Base-by-base conservation (phyloP, 2,329 filamentous ascomycete genomes). In the Colletotrichum tamarilloi region DNA sequence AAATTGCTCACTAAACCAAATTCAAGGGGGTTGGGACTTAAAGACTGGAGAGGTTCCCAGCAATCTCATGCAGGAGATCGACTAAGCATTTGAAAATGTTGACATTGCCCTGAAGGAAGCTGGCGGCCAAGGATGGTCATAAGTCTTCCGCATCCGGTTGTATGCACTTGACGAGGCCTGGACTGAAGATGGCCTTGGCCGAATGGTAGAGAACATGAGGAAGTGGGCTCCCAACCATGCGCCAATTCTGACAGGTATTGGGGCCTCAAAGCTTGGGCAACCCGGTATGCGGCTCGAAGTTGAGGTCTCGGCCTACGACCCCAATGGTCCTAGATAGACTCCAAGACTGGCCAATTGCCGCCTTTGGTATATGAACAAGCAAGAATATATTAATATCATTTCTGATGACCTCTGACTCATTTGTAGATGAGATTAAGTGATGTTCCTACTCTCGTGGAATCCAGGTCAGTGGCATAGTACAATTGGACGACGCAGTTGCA, bases 51-150 rank as follows among this genome's bases (percentile, higher is more conserved):
- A 75, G 6, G 26, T 85, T 53, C 30, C 76, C n/a, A 75, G 42
- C 5, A 80, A 82, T 19, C 79, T 83, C 62, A 79, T 79, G 57
- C 77, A 76, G 0, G 79, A 85, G 59, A 83, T 85, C 60, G 81
- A 83, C 60, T 80, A 82, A 72, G 84, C 86, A 0, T 89, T 89
- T 75, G 77, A 76, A 1, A 89, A 88, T 62, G 84, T 89, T 5
- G 85, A 89, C 1, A 74, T 82, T 2, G 77, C 76, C 9, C 77
- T 89, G 5, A 82, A 80, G 38, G 67, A 82, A 22, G 86, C 86
- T 1, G 87, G 87, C 5, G 86, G 85, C 1, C 82, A 86, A 69
- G 85, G 85, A 4, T 87, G 84, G 85, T 76, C 76, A 55, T 84
- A 88, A 74, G 87, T 89, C 1, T 85, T 78, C 74, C 79, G 78